A percentile compares a stretch with the other conserved stretches of the same genome.
These are phyloP conservation scores for Talaromyces borbonicus DNA, from an alignment of 495 filamentous ascomycete genomes.

Conservation along the genomic window DNA sequence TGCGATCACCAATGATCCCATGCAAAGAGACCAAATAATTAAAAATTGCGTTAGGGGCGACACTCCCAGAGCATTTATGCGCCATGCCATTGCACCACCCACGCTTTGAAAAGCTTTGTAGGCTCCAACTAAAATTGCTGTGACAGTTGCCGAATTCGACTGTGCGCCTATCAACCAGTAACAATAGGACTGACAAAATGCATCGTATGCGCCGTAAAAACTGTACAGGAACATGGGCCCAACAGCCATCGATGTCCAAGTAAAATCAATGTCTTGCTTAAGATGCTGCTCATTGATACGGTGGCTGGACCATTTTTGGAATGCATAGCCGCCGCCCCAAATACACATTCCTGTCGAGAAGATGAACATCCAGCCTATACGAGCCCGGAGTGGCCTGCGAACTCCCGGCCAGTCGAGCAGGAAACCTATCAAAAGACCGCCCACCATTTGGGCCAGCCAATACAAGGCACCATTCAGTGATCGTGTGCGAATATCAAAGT, in stretches of 20 bases:
- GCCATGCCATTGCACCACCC: slow-evolving; percentile 72
- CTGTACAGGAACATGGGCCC: slow-evolving; percentile 47
- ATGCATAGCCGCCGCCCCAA: slow-evolving; percentile 46
- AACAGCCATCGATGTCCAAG: slow-evolving; percentile 21
- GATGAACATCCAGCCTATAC: slow-evolving; percentile 33
- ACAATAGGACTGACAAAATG: slow-evolving; percentile 58
- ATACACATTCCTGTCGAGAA: slow-evolving; percentile 37
- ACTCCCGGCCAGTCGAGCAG: slow-evolving; percentile 34
- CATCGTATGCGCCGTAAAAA: slow-evolving; percentile 45
- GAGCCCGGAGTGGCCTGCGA: slow-evolving; percentile 29
- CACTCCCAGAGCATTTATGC: slow-evolving; percentile 53
- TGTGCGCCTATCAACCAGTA: slow-evolving; percentile 88
- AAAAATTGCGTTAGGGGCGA: slow-evolving; percentile 48
- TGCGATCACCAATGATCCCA: slow-evolving; percentile 55
- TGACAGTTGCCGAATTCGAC: slow-evolving; percentile 74
- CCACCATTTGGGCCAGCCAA: slow-evolving; percentile 45
- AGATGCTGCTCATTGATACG: slow-evolving; percentile 15
- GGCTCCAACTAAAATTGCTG: slow-evolving; percentile 85
- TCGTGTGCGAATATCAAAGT: slow-evolving; percentile 39
- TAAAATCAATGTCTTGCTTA: slow-evolving; percentile 33
- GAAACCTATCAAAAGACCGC: slow-evolving; percentile 38
- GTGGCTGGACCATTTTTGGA: slow-evolving; percentile 34
- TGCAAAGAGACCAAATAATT: slow-evolving; percentile 58
- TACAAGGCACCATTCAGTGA: slow-evolving; percentile 44
- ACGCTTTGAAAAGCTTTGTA: slow-evolving; percentile 90